Percentiles rank a stretch among this genome's conserved stretches.
Evolutionary conservation across 495 filamentous ascomycete species (phyloP).

Genomic region (Daldinia loculata): DNA sequence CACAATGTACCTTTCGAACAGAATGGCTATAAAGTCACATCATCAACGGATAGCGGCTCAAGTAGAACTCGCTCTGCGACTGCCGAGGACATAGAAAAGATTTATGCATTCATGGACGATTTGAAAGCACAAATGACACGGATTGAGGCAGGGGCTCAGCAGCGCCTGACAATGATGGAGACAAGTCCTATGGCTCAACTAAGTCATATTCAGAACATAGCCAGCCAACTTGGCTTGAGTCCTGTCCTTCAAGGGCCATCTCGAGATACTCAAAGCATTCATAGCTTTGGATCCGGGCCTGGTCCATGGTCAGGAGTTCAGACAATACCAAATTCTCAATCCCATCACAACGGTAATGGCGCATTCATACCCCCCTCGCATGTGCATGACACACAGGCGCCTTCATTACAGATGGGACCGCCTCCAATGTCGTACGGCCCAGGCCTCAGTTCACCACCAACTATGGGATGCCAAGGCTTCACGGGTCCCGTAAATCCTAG

Average conservation of each 20-base stretch:
- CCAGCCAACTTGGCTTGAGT: neutral
- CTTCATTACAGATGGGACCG: neutral
- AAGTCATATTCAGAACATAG: neutral
- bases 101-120: neutral
- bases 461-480: neutral
- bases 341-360: neutral
- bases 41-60: neutral
- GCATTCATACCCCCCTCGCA: neutral
- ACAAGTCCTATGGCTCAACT: neutral
- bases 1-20: neutral
- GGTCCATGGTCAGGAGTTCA: neutral
- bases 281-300: neutral
- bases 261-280: neutral
- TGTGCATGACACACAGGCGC: neutral
- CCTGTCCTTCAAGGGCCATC: neutral
- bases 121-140: conserved; percentile 5
- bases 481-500: neutral
- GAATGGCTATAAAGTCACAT: neutral
- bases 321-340: neutral
- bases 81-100: neutral
- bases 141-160: neutral
- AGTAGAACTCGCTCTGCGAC: neutral
- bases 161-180: neutral
- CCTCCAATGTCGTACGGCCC: neutral
- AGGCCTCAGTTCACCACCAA: neutral